Conservation (phyloP, 768 basidiomycete species). For the Mycena metata region DNA sequence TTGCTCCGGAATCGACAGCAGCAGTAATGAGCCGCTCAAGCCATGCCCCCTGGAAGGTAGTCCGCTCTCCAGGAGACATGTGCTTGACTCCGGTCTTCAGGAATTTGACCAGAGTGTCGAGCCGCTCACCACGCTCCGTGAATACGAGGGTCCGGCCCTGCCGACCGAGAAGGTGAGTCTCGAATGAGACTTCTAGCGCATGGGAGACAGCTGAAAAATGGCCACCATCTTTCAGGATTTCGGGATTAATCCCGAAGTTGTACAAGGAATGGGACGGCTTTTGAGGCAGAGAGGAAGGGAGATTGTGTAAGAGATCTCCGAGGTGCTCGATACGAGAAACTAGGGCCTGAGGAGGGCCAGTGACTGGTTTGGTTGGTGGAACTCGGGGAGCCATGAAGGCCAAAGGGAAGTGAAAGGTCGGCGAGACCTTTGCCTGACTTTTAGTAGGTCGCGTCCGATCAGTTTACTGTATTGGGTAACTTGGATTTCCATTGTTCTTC, state of each 20-base stretch:
- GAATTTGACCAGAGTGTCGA: background rate
- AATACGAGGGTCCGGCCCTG: background rate
- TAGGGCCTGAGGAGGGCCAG: background rate
- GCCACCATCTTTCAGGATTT: conserved; percentile 6
- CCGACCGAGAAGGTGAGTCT: conserved; percentile 3
- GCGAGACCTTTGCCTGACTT: too few relatives aligned
- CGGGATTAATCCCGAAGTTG: background rate
- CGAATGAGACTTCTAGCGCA: conserved; percentile 17
- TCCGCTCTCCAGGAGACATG: conserved; percentile 13
- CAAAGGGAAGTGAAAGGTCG: too few relatives aligned
- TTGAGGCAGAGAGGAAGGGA: background rate
- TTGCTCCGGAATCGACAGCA: conserved; percentile 5
- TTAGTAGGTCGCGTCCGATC: too few relatives aligned
- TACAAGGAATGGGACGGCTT: conserved; percentile 4
- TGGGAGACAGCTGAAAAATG: conserved; percentile 10
- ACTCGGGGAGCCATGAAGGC: too few relatives aligned
- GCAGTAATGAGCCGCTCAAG: conserved; percentile 10
- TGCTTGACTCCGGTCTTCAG: background rate
- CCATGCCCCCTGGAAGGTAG: conserved; percentile 9
- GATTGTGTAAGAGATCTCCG: background rate
- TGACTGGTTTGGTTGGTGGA: too few relatives aligned
- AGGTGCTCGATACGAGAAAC: conserved; percentile 9
- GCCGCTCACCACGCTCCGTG: background rate
- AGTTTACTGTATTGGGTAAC: too few relatives aligned
- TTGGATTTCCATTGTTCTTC: too few relatives aligned